Evolutionary conservation across 83 land plant species (phyloP).

Genomic region (Picea abies): DNA sequence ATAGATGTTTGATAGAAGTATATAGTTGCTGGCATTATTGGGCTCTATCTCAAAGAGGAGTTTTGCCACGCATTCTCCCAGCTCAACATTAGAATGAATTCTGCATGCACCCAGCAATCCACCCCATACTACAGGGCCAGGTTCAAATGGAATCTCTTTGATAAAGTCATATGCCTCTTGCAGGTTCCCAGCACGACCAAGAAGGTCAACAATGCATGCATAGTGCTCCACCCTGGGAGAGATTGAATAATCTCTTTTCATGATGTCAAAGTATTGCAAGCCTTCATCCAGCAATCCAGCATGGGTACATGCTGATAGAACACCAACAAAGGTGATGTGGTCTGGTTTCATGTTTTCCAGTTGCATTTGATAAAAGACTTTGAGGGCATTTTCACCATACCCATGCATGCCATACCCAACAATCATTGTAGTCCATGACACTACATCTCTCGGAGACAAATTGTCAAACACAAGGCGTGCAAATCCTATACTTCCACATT

Average conservation of each 20-base stretch:
- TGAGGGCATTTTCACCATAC: slow-evolving; percentile 24
- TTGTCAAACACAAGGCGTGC: slow-evolving; percentile 28
- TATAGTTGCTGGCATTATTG: not conserved
- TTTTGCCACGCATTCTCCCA: slow-evolving; percentile 46
- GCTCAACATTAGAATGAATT: slow-evolving; percentile 46
- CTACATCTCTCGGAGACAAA: slow-evolving; percentile 35
- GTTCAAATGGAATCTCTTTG: slow-evolving; percentile 30
- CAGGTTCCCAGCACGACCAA: slow-evolving; percentile 59
- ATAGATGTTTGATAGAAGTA: slow-evolving; percentile 10
- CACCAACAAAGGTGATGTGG: slow-evolving; percentile 45
- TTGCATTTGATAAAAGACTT: slow-evolving; percentile 43
- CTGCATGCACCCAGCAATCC: slow-evolving; percentile 55
- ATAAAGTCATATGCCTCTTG: slow-evolving; percentile 50
- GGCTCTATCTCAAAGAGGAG: slow-evolving; percentile 40
- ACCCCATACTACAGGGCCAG: slow-evolving; percentile 53
- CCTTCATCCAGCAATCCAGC: slow-evolving; percentile 53
- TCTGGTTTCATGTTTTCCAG: slow-evolving; percentile 35
- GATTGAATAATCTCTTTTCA: slow-evolving; percentile 31
- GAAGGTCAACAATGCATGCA: too few relatives aligned
- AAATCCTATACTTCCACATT: slow-evolving; percentile 39
- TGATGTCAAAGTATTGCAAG: slow-evolving; percentile 28
- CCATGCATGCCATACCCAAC: slow-evolving; percentile 58
- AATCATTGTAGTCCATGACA: slow-evolving; percentile 49
- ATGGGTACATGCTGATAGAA: slow-evolving; percentile 61
- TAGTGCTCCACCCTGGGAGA: slow-evolving; percentile 47